Percentiles rank a stretch among this genome's conserved stretches.
Conservation (phyloP, 768 basidiomycete genomes). For the Suillus placidus region DNA sequence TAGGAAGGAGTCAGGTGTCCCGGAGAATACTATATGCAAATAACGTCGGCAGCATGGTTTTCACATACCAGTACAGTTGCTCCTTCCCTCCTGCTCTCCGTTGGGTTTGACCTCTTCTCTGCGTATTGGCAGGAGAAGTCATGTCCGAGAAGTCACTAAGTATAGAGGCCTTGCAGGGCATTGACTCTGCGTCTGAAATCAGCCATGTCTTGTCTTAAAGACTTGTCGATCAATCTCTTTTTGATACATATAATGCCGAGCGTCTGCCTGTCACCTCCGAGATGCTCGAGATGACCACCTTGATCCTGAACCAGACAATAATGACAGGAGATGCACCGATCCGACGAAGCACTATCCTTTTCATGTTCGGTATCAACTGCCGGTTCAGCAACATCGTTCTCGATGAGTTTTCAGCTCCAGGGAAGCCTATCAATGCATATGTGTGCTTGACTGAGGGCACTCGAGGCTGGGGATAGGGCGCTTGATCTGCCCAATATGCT, state of each 20-base stretch:
- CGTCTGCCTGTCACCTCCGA: slow-evolving; percentile 31
- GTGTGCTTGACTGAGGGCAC: slow-evolving; percentile 15
- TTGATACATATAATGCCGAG: slow-evolving; percentile 29
- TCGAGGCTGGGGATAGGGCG: slow-evolving; percentile 13
- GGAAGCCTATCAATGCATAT: slow-evolving; percentile 7
- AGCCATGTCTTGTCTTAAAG: slow-evolving; percentile 5
- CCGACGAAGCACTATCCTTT: slow-evolving; percentile 19
- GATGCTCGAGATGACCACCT: slow-evolving; percentile 28
- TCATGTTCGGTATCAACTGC: slow-evolving; percentile 36
- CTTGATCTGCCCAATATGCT: slow-evolving; percentile 23
- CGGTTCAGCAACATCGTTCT: slow-evolving; percentile 16
- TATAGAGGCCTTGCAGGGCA: background rate
- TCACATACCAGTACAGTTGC: background rate
- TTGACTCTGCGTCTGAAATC: background rate
- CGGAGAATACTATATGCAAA: background rate
- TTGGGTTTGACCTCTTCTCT: background rate
- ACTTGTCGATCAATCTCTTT: slow-evolving; percentile 23
- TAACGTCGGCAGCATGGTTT: background rate
- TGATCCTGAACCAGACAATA: slow-evolving; percentile 18
- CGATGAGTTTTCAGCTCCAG: background rate
- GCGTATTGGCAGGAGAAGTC: background rate
- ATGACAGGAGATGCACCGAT: slow-evolving; percentile 15
- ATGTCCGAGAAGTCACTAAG: background rate
- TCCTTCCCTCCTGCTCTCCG: background rate
- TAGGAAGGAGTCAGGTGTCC: background rate